Evolutionary conservation across 345 rosid genomes (phyloP).

Genomic region (Aquilaria yunnanensis): DNA sequence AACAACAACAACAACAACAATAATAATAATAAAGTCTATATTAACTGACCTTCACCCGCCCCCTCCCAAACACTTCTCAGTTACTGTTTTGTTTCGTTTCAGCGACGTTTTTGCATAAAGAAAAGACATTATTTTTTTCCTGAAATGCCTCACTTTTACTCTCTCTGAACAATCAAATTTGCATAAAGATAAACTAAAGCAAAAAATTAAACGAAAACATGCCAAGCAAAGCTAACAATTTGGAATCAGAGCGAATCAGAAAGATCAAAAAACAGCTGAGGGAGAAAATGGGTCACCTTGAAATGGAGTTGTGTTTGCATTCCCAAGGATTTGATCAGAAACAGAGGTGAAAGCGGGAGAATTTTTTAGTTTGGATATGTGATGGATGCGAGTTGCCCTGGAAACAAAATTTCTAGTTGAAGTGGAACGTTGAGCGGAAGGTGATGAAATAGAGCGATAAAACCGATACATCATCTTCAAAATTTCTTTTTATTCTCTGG

Average conservation of each 20-base stretch:
- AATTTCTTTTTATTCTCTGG: background rate
- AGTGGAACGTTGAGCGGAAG: background rate
- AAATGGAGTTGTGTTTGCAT: constrained; percentile 18
- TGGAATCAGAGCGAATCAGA: too few relatives aligned
- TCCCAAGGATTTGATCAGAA: constrained; percentile 15
- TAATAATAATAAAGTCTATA: too few relatives aligned
- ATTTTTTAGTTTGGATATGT: constrained; percentile 20
- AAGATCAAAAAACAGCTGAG: background rate
- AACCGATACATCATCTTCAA: constrained; percentile 10
- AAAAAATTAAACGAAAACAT: background rate
- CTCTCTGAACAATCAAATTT: background rate
- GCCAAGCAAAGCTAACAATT: background rate
- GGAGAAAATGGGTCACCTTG: constrained; percentile 36
- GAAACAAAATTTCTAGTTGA: constrained; percentile 14
- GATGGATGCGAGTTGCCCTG: constrained; percentile 23
- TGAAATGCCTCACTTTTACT: background rate
- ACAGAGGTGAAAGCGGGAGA: constrained; percentile 14
- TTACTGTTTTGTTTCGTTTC: too few relatives aligned
- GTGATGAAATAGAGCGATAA: constrained; percentile 4
- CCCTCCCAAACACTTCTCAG: too few relatives aligned
- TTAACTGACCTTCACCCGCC: too few relatives aligned
- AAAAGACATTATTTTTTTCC: background rate
- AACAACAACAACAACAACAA: too few relatives aligned
- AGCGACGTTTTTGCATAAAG: background rate
- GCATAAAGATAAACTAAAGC: background rate